These are phyloP conservation scores for Neonectria faginata DNA, from an alignment of 2,329 filamentous ascomycete genomes.

Conservation along the genomic window DNA sequence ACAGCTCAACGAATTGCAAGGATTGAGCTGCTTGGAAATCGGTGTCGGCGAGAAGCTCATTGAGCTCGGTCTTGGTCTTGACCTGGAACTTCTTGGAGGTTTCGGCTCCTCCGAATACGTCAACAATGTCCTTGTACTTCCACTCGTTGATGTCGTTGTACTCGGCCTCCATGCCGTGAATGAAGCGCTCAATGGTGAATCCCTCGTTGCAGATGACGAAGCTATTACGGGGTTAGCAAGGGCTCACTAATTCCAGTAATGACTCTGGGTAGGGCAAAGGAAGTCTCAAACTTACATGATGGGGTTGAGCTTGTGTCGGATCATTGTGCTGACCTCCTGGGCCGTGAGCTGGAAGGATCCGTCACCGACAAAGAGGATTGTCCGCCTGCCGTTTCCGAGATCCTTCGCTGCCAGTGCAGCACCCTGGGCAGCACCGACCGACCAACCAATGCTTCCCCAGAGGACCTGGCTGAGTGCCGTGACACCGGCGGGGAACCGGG, in stretches of 20 bases:
- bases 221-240: constrained; percentile 52
- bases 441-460: constrained; percentile 75
- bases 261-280: not conserved
- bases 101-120: constrained; percentile 74
- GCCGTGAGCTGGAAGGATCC: constrained; percentile 87
- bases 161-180: constrained; percentile 81
- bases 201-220: constrained; percentile 91
- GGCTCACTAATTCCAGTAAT: not conserved
- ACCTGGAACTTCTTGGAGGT: constrained; percentile 73
- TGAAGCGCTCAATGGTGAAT: constrained; percentile 89
- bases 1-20: constrained; percentile 81
- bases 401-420: constrained; percentile 83
- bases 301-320: constrained; percentile 77
- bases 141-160: constrained; percentile 87
- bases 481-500: constrained; percentile 81
- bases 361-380: constrained; percentile 89
- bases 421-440: constrained; percentile 68
- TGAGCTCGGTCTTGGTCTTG: constrained; percentile 76
- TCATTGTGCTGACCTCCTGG: constrained; percentile 87
- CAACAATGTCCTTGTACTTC: constrained; percentile 77
- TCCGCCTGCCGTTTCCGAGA: constrained; percentile 67
- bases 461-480: constrained; percentile 84
- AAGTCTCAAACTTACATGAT: constrained; percentile 71
- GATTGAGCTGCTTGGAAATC: constrained; percentile 69
- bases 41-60: constrained; percentile 71